phyloP scores from a whole-genome alignment of 306 rosid genomes.

The Gillenia trifoliata region DNA sequence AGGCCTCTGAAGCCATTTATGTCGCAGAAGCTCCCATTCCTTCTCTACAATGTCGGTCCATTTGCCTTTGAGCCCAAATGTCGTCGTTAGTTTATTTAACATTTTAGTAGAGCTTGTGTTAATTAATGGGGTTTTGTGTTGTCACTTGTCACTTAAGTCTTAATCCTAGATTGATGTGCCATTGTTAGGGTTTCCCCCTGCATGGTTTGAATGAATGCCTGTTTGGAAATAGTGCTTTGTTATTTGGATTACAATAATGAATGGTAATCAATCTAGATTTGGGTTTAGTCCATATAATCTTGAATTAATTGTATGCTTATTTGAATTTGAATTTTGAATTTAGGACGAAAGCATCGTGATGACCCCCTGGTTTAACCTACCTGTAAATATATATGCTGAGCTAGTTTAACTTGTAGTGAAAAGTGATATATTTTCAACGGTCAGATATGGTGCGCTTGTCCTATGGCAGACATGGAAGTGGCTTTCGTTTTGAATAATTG shows the following conservation, averaged over 20 bases:
- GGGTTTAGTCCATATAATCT: too few species aligned
- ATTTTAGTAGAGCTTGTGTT: neutral
- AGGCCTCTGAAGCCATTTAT: conserved; percentile 44
- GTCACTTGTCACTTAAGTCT: neutral
- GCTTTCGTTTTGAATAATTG: neutral
- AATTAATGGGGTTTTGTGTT: neutral
- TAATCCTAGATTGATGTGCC: neutral
- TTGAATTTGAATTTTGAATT: too few species aligned
- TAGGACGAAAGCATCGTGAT: too few species aligned
- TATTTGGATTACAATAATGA: neutral
- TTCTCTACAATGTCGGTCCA: conserved; percentile 71
- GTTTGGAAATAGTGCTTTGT: neutral
- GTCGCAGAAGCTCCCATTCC: conserved; percentile 34
- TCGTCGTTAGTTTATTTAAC: neutral
- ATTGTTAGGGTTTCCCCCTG: neutral
- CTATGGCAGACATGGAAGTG: neutral
- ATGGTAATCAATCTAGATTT: neutral
- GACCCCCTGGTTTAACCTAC: too few species aligned
- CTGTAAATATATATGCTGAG: neutral
- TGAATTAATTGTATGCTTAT: too few species aligned
- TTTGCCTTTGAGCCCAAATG: conserved; percentile 77
- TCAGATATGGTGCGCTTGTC: neutral
- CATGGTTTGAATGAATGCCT: neutral
- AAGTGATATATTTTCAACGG: neutral
- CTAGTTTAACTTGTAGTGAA: neutral